phyloP scores from a whole-genome alignment of 768 basidiomycete species.

The Leccinum pellstonianum region DNA sequence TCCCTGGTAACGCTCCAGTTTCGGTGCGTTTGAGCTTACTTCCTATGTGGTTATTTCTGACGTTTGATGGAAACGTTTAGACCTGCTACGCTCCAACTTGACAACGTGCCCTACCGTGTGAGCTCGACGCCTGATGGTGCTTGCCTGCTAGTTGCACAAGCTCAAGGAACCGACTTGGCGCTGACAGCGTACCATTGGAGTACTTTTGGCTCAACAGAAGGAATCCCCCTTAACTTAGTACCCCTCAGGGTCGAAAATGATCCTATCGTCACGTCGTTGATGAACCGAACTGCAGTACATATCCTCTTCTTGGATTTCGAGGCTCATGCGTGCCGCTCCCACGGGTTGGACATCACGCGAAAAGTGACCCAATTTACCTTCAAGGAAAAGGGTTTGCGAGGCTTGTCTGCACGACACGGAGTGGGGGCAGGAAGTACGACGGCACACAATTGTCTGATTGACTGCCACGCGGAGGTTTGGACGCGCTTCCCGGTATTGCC shows the following conservation, averaged over 20 bases:
- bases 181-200: slow-evolving; percentile 52
- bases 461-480: slow-evolving; percentile 58
- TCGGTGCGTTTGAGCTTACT: slow-evolving; percentile 8
- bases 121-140: slow-evolving; percentile 55
- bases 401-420: slow-evolving; percentile 11
- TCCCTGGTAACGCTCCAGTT: slow-evolving; percentile 55
- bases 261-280: slow-evolving; percentile 45
- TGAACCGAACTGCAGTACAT: slow-evolving; percentile 41
- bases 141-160: slow-evolving; percentile 43
- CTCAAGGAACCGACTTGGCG: slow-evolving; percentile 6
- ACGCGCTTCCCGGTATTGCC: slow-evolving; percentile 58
- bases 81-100: slow-evolving; percentile 44
- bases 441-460: slow-evolving; percentile 50
- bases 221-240: slow-evolving; percentile 39
- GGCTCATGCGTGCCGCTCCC: slow-evolving; percentile 37
- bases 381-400: slow-evolving; percentile 38
- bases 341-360: slow-evolving; percentile 51
- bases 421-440: slow-evolving; percentile 15
- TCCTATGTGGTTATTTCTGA: slow-evolving; percentile 1
- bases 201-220: slow-evolving; percentile 52
- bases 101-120: slow-evolving; percentile 29
- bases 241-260: slow-evolving; percentile 20
- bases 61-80: slow-evolving; percentile 24
- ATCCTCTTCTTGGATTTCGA: slow-evolving; percentile 40
- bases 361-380: slow-evolving; percentile 58